These are phyloP conservation scores for Albifimbria verrucaria DNA, from an alignment of 2,329 filamentous ascomycete species.

Conservation along the genomic window DNA sequence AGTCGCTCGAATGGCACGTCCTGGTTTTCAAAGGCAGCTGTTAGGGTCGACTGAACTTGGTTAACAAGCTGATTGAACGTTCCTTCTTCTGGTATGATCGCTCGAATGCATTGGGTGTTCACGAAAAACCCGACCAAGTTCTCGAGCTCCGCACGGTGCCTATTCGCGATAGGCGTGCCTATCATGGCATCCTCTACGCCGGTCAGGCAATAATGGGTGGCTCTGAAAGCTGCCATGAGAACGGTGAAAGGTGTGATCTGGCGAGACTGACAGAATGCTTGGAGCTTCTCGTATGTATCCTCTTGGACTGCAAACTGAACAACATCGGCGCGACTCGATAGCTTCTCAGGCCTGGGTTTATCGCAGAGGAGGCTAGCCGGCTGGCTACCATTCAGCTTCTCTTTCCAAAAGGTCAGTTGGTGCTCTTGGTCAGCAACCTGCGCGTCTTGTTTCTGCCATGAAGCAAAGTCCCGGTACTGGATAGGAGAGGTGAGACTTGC, in stretches of 20 bases:
- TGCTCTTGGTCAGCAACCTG: conserved; percentile 6
- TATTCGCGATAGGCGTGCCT: conserved; percentile 10
- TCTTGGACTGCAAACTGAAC: conserved; percentile 2
- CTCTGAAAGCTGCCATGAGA: conserved; percentile 11
- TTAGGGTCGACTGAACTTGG: conserved; percentile 8
- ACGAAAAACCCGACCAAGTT: conserved; percentile 15
- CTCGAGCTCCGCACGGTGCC: conserved; percentile 7
- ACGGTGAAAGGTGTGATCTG: conserved; percentile 3
- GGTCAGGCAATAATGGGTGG: conserved; percentile 13
- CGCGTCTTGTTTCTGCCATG: conserved; percentile 12
- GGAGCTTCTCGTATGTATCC: background rate
- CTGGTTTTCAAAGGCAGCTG: conserved; percentile 11
- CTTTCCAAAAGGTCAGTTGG: conserved; percentile 14
- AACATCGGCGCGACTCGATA: conserved; percentile 1
- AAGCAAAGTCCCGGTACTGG: conserved; percentile 16
- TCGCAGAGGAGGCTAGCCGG: conserved; percentile 7
- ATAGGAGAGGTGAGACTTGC: conserved; percentile 12
- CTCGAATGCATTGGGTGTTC: conserved; percentile 12
- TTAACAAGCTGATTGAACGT: conserved; percentile 9
- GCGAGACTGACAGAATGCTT: conserved; percentile 4
- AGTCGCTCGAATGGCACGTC: conserved; percentile 15
- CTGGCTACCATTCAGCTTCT: conserved; percentile 6
- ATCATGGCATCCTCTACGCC: conserved; percentile 9
- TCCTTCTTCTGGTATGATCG: conserved; percentile 1
- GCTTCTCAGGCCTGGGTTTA: background rate